phyloP scores from a whole-genome alignment of 2,329 filamentous ascomycete species.

The Fusarium acutatum region DNA sequence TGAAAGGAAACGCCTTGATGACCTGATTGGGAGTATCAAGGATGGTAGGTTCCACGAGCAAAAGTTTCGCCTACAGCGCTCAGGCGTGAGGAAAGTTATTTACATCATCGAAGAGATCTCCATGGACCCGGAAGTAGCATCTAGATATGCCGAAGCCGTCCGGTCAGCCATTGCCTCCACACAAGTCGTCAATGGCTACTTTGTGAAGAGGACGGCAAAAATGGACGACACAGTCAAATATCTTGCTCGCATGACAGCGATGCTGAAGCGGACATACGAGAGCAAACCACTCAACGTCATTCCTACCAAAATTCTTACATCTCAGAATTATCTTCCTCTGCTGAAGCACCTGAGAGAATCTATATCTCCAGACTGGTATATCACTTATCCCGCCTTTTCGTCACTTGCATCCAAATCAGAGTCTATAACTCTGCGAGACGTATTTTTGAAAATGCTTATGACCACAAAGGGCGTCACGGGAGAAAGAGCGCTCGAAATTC shows the following conservation, averaged over 20 bases:
- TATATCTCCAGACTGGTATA: slow-evolving; percentile 62
- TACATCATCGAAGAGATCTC: slow-evolving; percentile 81
- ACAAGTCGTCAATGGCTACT: slow-evolving; percentile 81
- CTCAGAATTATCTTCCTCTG: slow-evolving; percentile 71
- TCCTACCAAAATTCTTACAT: slow-evolving; percentile 69
- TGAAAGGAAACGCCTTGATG: slow-evolving; percentile 82
- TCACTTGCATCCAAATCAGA: slow-evolving; percentile 79
- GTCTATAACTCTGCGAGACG: slow-evolving; percentile 74
- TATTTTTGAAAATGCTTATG: slow-evolving; percentile 89
- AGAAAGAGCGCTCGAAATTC: slow-evolving; percentile 82
- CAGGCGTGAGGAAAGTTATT: slow-evolving; percentile 77
- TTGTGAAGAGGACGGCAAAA: slow-evolving; percentile 77
- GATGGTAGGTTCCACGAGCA: slow-evolving; percentile 86
- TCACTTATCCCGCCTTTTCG: slow-evolving; percentile 77
- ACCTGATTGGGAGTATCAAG: slow-evolving; percentile 81
- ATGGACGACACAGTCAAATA: slow-evolving; percentile 83
- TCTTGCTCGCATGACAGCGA: slow-evolving; percentile 74
- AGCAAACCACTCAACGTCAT: slow-evolving; percentile 66
- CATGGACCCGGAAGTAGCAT: slow-evolving; percentile 62
- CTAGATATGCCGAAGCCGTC: slow-evolving; percentile 72
- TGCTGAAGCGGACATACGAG: slow-evolving; percentile 73
- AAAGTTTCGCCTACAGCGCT: slow-evolving; percentile 79
- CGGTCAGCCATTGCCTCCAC: slow-evolving; percentile 78
- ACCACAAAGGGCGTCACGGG: slow-evolving; percentile 78
- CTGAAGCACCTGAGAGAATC: slow-evolving; percentile 66